Base-by-base conservation (phyloP, 371 early-diverging fungal species). In the Fennellomyces sp. region DNA sequence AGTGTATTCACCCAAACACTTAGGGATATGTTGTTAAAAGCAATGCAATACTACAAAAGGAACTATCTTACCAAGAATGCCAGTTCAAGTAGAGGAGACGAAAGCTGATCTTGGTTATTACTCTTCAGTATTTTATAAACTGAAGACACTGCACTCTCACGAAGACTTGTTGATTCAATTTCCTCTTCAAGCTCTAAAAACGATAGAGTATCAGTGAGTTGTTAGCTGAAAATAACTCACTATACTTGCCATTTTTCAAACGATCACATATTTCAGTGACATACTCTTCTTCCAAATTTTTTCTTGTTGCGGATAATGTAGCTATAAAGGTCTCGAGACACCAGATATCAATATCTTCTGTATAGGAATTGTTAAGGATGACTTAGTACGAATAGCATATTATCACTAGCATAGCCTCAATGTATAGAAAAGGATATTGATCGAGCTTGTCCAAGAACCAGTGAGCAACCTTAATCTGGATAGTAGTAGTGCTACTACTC, bases 1-100 rank as follows among this genome's bases (percentile, higher is more conserved):
- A 1, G 70, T 63, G 56, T 72, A 56, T 48, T 79, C 72, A 19
- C 45, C 74, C 68, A 21, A 73, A 29, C 13, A 49, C 65, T 73
- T 74, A 61, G 5, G 21, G 21, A 28, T 30, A 53, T 53, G 26
- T 30, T 47, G 36, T 17, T 19, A 31, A 26, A n/a, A n/a, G n/a
- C n/a, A n/a, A n/a, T n/a, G n/a, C n/a, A n/a, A n/a, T n/a, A n/a
- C n/a, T n/a, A n/a, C n/a, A n/a, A n/a, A n/a, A n/a, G n/a, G n/a
- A n/a, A n/a, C n/a, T n/a, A n/a, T n/a, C 41, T 38, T 33, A 57
- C 38, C 5, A 33, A 51, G 30, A 63, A 45, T 13, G 52, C 56
- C 8, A 60, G 21, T 3, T 50, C 55, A 3, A 58, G 48, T 17
- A 58, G 58, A 8, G 30, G 31, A 12, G 55, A 15, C 27, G 25